Base-by-base conservation (phyloP, 805 yeast genomes). In the Candida nanaspora region DNA sequence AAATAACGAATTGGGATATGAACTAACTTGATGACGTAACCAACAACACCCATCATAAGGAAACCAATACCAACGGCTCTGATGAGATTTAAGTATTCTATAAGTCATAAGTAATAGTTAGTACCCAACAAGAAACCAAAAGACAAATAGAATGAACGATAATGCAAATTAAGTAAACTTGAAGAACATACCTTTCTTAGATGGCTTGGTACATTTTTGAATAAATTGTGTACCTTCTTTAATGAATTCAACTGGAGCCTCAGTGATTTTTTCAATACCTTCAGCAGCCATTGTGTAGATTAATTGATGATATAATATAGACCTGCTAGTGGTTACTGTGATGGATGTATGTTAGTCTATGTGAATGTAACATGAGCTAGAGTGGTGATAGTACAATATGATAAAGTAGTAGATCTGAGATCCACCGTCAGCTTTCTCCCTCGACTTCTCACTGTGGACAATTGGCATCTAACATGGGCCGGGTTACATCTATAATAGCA, bases 21-120 rank as follows among this genome's bases (percentile, higher is more conserved):
- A 55, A 89, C 72, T 57, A 91, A 78, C 70, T 91, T 91, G 68
- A 93, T 93, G 57, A 82, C 85, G 69, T 88, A 91, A 43, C 98
- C 98, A 57, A 93, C 94, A 56, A 86, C 83, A 59, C 98, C 98
- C 89, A 91, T 93, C 78, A 91, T 91, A 54, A 91, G 71, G 68
- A 91, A 91, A 52, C 98, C 98, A 48, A 89, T 74, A 56, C 98
- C 98, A 40, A 91, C 98, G 40, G 97, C 97, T 67, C 93, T 84
- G 49, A 93, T 76, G 59, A 91, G 84, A 65, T 83, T 82, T 44
- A 80, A 55, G 73, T 86, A 91, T 68, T 91, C 98, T 76, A 45
- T 14, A 16, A 14, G 28, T 19, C 14, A 13, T 9, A 16, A 35
- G 16, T 16, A 6, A 6, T 5, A 13, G 22, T 25, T 35, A 26